These are phyloP conservation scores for Ceratocystis albifundus DNA, from an alignment of 2,329 filamentous ascomycete genomes.

Conservation along the genomic window DNA sequence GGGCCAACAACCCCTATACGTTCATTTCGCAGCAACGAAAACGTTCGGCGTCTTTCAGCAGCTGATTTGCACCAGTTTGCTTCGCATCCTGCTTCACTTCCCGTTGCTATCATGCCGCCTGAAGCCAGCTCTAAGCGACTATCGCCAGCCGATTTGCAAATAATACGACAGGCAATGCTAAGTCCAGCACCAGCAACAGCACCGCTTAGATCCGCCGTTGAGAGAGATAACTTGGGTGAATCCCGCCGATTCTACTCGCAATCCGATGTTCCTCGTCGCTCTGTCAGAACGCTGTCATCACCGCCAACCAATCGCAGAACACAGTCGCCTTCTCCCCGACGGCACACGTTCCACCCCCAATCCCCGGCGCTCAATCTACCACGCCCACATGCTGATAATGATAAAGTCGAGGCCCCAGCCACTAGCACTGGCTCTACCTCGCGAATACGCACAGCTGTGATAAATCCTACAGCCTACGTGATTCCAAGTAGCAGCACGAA, in stretches of 20 bases:
- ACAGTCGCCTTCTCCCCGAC: slow-evolving; percentile 11
- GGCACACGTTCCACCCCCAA: neutral
- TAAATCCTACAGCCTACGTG: slow-evolving; percentile 30
- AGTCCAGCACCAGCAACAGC: neutral
- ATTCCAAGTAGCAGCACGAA: slow-evolving; percentile 25
- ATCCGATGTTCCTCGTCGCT: slow-evolving; percentile 12
- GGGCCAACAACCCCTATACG: neutral
- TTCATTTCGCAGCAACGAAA: slow-evolving; percentile 31
- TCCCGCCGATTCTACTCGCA: slow-evolving; percentile 1
- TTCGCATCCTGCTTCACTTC: slow-evolving; percentile 46
- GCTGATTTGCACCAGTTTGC: slow-evolving; percentile 49
- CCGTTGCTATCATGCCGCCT: slow-evolving; percentile 34
- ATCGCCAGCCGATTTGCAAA: slow-evolving; percentile 24
- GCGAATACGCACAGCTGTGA: slow-evolving; percentile 33
- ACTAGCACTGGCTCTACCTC: neutral
- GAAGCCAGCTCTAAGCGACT: slow-evolving; percentile 28
- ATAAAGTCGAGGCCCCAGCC: slow-evolving; percentile 23
- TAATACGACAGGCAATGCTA: slow-evolving; percentile 28
- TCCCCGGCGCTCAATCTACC: slow-evolving; percentile 27
- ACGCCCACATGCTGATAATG: slow-evolving; percentile 42
- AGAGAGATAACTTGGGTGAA: neutral
- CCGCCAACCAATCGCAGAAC: slow-evolving; percentile 17
- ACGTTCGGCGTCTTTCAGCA: slow-evolving; percentile 44
- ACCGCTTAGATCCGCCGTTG: neutral
- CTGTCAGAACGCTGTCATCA: slow-evolving; percentile 19